Evolutionary conservation across 139 green algal species (phyloP).

Genomic region (Picochlorum sp.): DNA sequence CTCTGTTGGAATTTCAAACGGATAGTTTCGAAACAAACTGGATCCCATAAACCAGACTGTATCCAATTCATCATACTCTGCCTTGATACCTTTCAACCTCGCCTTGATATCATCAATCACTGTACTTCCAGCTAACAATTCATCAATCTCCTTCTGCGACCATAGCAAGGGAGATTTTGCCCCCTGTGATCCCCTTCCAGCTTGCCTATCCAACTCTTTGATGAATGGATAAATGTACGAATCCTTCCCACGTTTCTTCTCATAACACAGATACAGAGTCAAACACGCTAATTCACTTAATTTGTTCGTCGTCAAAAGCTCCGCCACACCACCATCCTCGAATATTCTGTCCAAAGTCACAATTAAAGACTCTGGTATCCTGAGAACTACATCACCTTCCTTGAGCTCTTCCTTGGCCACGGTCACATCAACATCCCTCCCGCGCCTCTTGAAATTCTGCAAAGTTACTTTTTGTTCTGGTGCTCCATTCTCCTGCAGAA

Average conservation of each 20-base stretch:
- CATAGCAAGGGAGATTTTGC: slow-evolving; percentile 81
- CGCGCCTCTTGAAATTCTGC: slow-evolving; percentile 7
- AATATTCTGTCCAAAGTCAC: slow-evolving; percentile 81
- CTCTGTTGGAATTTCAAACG: slow-evolving; percentile 85
- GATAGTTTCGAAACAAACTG: slow-evolving; percentile 34
- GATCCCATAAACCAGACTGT: slow-evolving; percentile 75
- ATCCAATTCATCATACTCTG: slow-evolving; percentile 86
- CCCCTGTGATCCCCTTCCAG: slow-evolving; percentile 28
- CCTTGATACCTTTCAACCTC: slow-evolving; percentile 58
- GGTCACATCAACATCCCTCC: slow-evolving; percentile 33
- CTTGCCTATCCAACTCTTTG: slow-evolving; percentile 74
- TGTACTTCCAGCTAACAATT: slow-evolving; percentile 62
- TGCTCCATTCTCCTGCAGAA: slow-evolving; percentile 4
- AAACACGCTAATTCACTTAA: slow-evolving; percentile 83
- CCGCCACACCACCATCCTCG: slow-evolving; percentile 59
- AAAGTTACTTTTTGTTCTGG: slow-evolving; percentile 4
- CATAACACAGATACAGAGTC: slow-evolving; percentile 87
- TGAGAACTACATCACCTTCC: slow-evolving; percentile 61
- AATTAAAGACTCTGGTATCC: slow-evolving; percentile 68
- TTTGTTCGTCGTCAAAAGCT: slow-evolving; percentile 88
- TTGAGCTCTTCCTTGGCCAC: slow-evolving; percentile 27
- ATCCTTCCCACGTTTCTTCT: slow-evolving; percentile 81
- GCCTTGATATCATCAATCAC: slow-evolving; percentile 54
- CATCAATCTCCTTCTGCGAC: slow-evolving; percentile 55
- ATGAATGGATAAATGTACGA: slow-evolving; percentile 81